Conservation (phyloP, 495 filamentous ascomycete genomes). For the Hyphodiscus hymeniophilus region DNA sequence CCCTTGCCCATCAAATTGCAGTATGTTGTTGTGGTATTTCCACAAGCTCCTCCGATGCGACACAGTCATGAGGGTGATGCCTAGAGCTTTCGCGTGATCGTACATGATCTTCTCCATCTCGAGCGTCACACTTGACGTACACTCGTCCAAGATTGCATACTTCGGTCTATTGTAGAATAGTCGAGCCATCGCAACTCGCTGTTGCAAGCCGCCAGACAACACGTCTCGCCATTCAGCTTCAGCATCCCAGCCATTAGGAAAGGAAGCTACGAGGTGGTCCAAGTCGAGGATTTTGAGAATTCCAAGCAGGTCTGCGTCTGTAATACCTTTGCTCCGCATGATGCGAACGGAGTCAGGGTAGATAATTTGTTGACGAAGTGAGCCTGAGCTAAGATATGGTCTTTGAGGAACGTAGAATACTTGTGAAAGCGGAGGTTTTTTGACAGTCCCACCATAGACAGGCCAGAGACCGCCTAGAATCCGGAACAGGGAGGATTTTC, state of each 20-base stretch:
- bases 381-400: constrained; percentile 83
- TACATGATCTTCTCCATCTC: constrained; percentile 96
- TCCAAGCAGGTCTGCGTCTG: constrained; percentile 68
- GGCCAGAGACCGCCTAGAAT: constrained; percentile 97
- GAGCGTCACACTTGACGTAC: constrained; percentile 85
- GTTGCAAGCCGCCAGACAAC: constrained; percentile 82
- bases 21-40: constrained; percentile 88
- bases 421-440: constrained; percentile 78
- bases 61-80: constrained; percentile 94
- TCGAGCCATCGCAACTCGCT: constrained; percentile 95
- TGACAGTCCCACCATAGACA: constrained; percentile 91
- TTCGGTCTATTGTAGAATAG: constrained; percentile 92
- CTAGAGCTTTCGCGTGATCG: constrained; percentile 82
- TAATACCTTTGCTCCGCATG: constrained; percentile 78
- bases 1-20: constrained; percentile 96
- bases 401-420: constrained; percentile 99
- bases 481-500: constrained; percentile 90
- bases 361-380: constrained; percentile 88
- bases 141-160: constrained; percentile 94
- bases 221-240: constrained; percentile 96
- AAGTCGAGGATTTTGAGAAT: constrained; percentile 77
- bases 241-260: constrained; percentile 77
- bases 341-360: constrained; percentile 86
- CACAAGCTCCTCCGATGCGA: constrained; percentile 85
- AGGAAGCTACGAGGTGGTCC: constrained; percentile 71